Evolutionary conservation across 2,329 filamentous ascomycete species (phyloP).

Genomic region (Pseudogymnoascus sp.): DNA sequence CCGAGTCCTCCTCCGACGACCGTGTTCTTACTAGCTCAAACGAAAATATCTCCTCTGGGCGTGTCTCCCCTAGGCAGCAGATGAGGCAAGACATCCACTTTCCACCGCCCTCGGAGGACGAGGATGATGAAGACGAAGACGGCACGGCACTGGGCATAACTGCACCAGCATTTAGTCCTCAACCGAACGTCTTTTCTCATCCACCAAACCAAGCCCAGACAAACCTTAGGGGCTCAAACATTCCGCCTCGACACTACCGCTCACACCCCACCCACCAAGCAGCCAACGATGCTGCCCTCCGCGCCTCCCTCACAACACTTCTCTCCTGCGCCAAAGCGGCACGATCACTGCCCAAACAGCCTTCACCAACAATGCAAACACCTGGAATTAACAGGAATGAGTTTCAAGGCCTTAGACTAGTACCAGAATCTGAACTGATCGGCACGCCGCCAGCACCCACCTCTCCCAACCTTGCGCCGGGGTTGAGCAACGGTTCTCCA

Average conservation of each 20-base stretch:
- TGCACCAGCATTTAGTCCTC: constrained; percentile 61
- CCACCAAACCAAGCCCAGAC: constrained; percentile 49
- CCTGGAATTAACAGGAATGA: constrained; percentile 28
- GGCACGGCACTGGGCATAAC: constrained; percentile 67
- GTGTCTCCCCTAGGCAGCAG: constrained; percentile 20
- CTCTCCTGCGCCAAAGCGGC: constrained; percentile 93
- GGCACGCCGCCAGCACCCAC: constrained; percentile 28
- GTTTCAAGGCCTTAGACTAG: constrained; percentile 51
- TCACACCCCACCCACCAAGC: constrained; percentile 55
- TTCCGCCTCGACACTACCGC: constrained; percentile 29
- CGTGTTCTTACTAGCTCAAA: constrained; percentile 52
- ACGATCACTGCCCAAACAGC: constrained; percentile 65
- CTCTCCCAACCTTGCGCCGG: constrained; percentile 19
- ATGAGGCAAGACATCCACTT: constrained; percentile 28
- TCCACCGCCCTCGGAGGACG: constrained; percentile 29
- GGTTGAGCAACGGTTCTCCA: constrained; percentile 38
- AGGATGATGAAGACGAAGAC: constrained; percentile 62
- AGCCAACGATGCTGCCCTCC: constrained; percentile 86
- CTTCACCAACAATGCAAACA: constrained; percentile 12
- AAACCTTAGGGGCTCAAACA: constrained; percentile 29
- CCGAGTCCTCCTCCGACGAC: constrained; percentile 83
- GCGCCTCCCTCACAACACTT: constrained; percentile 88
- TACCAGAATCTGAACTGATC: constrained; percentile 54
- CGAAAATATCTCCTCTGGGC: constrained; percentile 39
- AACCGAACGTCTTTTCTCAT: constrained; percentile 88